phyloP scores from a whole-genome alignment of 805 yeast genomes.

The Aciculoconidium aculeatum region DNA sequence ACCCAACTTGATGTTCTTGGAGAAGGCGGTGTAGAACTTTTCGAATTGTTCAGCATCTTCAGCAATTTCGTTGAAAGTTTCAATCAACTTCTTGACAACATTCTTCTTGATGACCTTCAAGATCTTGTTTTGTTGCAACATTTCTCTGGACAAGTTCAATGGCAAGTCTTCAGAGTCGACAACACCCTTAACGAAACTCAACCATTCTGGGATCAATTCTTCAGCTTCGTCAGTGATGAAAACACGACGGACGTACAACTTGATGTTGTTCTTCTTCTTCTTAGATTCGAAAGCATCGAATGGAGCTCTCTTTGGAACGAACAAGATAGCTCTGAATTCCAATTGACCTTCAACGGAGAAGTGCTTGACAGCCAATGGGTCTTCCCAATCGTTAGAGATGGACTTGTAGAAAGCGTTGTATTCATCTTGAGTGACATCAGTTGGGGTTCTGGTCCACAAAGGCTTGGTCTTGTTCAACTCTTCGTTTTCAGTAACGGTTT shows the following conservation, averaged over 20 bases:
- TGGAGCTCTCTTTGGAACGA: conserved; percentile 99
- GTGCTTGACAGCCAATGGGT: conserved; percentile 98
- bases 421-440: conserved; percentile 96
- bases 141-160: conserved; percentile 98
- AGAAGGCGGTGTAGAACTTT: conserved; percentile 95
- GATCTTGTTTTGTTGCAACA: conserved; percentile 99
- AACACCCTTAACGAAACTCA: conserved; percentile 95
- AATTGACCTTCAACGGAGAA: conserved; percentile 99
- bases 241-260: conserved; percentile 98
- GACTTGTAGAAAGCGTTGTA: conserved; percentile 99
- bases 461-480: conserved; percentile 99
- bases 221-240: conserved; percentile 99
- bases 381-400: conserved; percentile 99
- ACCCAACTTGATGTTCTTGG: conserved; percentile 98
- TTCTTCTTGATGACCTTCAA: conserved; percentile 99
- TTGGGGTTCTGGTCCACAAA: conserved; percentile 98
- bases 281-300: conserved; percentile 95
- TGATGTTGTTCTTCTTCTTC: conserved; percentile 99
- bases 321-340: conserved; percentile 96
- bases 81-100: conserved; percentile 96
- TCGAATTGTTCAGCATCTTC: conserved; percentile 98
- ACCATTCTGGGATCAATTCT: conserved; percentile 99
- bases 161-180: conserved; percentile 99
- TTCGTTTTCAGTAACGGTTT: conserved; percentile 90
- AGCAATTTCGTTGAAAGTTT: conserved; percentile 98